These are phyloP conservation scores for Buxus sempervirens DNA, from an alignment of 164 flowering plant species.

Conservation along the genomic window DNA sequence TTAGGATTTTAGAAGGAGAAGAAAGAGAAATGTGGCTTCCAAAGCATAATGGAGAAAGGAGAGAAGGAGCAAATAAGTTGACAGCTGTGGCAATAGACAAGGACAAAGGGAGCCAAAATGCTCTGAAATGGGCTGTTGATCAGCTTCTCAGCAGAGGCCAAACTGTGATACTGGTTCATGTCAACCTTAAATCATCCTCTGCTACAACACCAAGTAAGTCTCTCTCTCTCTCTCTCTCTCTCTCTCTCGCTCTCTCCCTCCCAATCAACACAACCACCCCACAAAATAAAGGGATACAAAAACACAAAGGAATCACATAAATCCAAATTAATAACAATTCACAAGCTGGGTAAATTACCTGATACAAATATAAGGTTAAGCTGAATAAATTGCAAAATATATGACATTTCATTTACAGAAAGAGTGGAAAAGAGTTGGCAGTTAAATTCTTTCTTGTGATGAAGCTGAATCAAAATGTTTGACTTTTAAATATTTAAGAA, in stretches of 20 bases:
- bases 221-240: slow-evolving; percentile 14
- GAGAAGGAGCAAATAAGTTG: slow-evolving; percentile 23
- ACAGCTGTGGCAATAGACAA: slow-evolving; percentile 78
- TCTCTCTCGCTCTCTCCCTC: slow-evolving; percentile 7
- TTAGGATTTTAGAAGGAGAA: not conserved
- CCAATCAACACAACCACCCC: too few species aligned
- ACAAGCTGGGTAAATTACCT: too few species aligned
- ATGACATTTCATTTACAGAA: too few species aligned
- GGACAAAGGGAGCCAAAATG: slow-evolving; percentile 68
- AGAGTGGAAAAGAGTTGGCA: too few species aligned
- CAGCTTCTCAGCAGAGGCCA: slow-evolving; percentile 46
- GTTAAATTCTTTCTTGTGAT: too few species aligned
- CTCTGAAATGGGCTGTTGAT: slow-evolving; percentile 78
- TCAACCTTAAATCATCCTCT: slow-evolving; percentile 27
- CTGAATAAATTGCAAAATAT: too few species aligned
- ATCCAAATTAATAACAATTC: too few species aligned
- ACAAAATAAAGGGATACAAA: too few species aligned
- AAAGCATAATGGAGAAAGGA: slow-evolving; percentile 14
- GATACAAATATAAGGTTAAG: too few species aligned
- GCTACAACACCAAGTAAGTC: slow-evolving; percentile 31
- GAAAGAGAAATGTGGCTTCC: slow-evolving; percentile 18
- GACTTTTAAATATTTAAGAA: too few species aligned
- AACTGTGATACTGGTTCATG: slow-evolving; percentile 56
- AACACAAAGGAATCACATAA: too few species aligned
- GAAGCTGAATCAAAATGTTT: too few species aligned